phyloP scores from a whole-genome alignment of 2,329 filamentous ascomycete genomes.

The Fusarium sarcochroum region DNA sequence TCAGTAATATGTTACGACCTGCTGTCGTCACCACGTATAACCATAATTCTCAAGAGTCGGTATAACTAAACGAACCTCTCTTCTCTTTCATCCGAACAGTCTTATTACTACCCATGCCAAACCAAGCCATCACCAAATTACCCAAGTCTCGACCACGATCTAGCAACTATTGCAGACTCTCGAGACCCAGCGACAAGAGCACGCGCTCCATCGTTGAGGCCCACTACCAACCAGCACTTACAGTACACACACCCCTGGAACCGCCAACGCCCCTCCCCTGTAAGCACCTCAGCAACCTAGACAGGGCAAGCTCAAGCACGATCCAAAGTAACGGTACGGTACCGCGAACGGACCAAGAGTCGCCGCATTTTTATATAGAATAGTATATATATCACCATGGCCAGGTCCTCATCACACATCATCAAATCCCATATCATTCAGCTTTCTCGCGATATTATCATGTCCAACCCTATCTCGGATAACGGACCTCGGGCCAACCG shows the following conservation, averaged over 20 bases:
- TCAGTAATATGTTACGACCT: background rate
- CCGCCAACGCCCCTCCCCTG: conserved; percentile 35
- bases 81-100: background rate
- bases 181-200: conserved; percentile 35
- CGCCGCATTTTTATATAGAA: conserved; percentile 39
- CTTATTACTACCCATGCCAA: background rate
- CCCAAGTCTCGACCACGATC: conserved; percentile 38
- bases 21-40: conserved; percentile 9
- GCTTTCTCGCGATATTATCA: conserved; percentile 37
- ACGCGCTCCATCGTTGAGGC: conserved; percentile 31
- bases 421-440: conserved; percentile 34
- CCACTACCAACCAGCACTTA: conserved; percentile 8
- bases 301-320: conserved; percentile 38
- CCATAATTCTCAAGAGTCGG: background rate
- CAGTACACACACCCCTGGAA: conserved; percentile 28
- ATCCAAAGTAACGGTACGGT: conserved; percentile 45
- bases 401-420: conserved; percentile 28
- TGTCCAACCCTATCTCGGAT: conserved; percentile 47
- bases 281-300: conserved; percentile 38
- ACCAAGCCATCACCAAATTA: conserved; percentile 35
- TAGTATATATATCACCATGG: conserved; percentile 45
- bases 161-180: conserved; percentile 38
- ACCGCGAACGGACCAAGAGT: conserved; percentile 31
- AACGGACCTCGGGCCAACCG: conserved; percentile 40
- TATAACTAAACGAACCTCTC: background rate